A percentile compares a stretch with the other conserved stretches of the same genome.
Evolutionary conservation across 257 asterid species (phyloP).

Genomic region (Solanum peruvianum): DNA sequence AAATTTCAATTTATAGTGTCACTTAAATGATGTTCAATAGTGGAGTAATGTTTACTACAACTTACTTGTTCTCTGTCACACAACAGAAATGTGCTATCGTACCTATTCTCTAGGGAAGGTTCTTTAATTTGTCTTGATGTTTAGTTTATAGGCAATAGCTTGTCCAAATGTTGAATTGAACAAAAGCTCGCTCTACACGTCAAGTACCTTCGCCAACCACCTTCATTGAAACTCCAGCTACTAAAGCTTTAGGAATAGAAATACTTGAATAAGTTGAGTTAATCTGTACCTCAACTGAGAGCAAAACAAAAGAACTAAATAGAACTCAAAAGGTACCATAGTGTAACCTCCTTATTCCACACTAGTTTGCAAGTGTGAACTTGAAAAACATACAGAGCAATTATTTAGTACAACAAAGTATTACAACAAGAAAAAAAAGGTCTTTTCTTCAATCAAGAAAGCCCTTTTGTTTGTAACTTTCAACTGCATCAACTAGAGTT

Average conservation of each 20-base stretch:
- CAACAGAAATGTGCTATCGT: background rate
- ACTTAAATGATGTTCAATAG: background rate
- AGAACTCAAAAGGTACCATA: background rate
- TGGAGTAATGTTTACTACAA: background rate
- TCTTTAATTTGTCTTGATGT: background rate
- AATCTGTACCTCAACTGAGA: background rate
- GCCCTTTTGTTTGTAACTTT: slow-evolving; percentile 45
- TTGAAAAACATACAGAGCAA: background rate
- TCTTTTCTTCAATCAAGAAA: slow-evolving; percentile 10
- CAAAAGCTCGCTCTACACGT: background rate
- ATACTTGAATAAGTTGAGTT: background rate
- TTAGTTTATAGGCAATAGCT: background rate
- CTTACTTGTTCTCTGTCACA: background rate
- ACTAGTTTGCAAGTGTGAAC: background rate
- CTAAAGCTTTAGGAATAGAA: background rate
- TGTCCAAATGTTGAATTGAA: background rate
- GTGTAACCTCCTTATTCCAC: background rate
- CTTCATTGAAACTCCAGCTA: background rate
- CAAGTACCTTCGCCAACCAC: background rate
- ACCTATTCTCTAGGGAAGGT: background rate
- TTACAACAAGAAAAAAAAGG: background rate
- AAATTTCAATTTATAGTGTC: background rate
- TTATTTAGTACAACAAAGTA: background rate
- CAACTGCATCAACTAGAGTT: slow-evolving; percentile 51
- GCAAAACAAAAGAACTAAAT: background rate